Conservation (phyloP, 371 early-diverging fungal species). For the Parasitella parasitica region DNA sequence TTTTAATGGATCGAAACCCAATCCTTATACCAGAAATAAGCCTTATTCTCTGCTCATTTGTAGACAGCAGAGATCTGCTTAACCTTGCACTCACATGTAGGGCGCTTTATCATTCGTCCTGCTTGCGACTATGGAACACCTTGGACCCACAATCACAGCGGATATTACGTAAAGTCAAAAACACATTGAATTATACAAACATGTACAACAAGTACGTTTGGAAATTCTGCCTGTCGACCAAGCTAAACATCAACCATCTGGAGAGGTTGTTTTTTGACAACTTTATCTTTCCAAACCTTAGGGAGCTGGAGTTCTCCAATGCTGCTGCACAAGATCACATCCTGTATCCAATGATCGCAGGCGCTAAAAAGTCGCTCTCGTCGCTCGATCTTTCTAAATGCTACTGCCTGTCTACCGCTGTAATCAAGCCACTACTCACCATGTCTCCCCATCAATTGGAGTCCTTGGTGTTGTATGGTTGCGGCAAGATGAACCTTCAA, state of each 20-base stretch:
- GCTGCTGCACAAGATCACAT: slow-evolving; percentile 43
- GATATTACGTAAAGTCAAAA: slow-evolving; percentile 37
- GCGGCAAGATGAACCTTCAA: slow-evolving; percentile 35
- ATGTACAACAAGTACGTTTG: slow-evolving; percentile 31
- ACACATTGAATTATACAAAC: slow-evolving; percentile 30
- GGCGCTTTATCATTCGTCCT: slow-evolving; percentile 29
- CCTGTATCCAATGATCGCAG: slow-evolving; percentile 30
- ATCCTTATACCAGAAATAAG: slow-evolving; percentile 44
- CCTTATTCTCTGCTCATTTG: slow-evolving; percentile 31
- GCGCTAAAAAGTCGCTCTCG: slow-evolving; percentile 19
- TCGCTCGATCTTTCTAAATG: slow-evolving; percentile 45
- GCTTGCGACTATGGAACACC: slow-evolving; percentile 35
- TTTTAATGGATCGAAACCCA: slow-evolving; percentile 26
- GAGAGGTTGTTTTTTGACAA: slow-evolving; percentile 32
- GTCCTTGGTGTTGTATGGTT: slow-evolving; percentile 40
- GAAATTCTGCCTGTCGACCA: slow-evolving; percentile 31
- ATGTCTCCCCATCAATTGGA: slow-evolving; percentile 28
- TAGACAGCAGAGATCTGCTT: slow-evolving; percentile 32
- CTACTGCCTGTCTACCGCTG: slow-evolving; percentile 42
- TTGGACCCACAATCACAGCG: slow-evolving; percentile 38
- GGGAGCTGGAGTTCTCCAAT: slow-evolving; percentile 41
- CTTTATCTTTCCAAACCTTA: slow-evolving; percentile 37
- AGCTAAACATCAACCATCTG: slow-evolving; percentile 22
- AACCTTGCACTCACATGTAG: slow-evolving; percentile 38
- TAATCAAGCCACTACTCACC: slow-evolving; percentile 33